phyloP scores from a whole-genome alignment of 768 basidiomycete species.

The Roridomyces roridus region DNA sequence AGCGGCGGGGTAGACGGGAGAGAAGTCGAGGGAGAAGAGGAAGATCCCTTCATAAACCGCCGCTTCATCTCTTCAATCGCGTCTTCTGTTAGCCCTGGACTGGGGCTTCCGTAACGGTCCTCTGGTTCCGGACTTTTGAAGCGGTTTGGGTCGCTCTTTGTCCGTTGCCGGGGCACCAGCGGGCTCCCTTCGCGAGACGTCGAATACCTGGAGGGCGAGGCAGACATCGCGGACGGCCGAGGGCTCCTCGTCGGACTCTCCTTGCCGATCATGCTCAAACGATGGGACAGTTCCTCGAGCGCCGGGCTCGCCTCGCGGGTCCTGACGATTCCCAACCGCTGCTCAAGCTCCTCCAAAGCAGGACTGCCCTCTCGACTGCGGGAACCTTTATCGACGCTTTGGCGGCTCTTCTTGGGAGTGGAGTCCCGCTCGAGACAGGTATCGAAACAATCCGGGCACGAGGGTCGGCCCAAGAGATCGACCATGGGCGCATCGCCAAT shows the following conservation, averaged over 20 bases:
- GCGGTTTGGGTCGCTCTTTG: conserved; percentile 27
- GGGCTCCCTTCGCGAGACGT: conserved; percentile 34
- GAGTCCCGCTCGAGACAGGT: conserved; percentile 66
- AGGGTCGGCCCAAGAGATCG: conserved; percentile 81
- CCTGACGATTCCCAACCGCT: conserved; percentile 61
- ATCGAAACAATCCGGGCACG: conserved; percentile 83
- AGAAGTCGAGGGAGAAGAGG: conserved; percentile 36
- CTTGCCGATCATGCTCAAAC: conserved; percentile 46
- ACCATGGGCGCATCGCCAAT: conserved; percentile 81
- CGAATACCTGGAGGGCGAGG: conserved; percentile 30
- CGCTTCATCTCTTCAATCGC: conserved; percentile 71
- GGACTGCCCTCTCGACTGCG: conserved; percentile 62
- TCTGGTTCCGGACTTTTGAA: conserved; percentile 30
- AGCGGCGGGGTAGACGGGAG: conserved; percentile 17
- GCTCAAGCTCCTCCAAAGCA: conserved; percentile 68
- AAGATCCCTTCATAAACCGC: conserved; percentile 48
- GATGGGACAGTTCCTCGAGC: conserved; percentile 55
- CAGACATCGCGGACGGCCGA: conserved; percentile 27
- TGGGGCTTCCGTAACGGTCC: conserved; percentile 29
- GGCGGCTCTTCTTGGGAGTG: conserved; percentile 48
- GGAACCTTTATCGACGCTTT: conserved; percentile 37
- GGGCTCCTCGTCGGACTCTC: conserved; percentile 34
- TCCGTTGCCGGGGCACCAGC: conserved; percentile 29
- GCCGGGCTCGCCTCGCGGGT: conserved; percentile 62
- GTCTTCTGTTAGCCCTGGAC: conserved; percentile 48